These are phyloP conservation scores for Gossypium stocksii DNA, from an alignment of 345 rosid genomes.

Conservation along the genomic window DNA sequence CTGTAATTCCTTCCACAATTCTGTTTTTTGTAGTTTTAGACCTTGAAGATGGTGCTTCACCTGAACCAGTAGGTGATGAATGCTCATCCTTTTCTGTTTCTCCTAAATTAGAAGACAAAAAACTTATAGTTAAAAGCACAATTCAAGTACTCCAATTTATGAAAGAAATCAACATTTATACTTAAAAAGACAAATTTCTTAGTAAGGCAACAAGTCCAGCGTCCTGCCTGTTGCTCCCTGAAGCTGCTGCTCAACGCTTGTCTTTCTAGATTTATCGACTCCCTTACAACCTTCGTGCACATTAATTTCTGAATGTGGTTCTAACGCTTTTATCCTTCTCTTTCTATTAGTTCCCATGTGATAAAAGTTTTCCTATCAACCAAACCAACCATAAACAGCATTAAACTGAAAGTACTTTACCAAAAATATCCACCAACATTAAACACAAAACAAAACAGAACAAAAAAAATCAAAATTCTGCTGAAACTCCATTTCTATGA, in stretches of 20 bases:
- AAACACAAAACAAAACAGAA: not conserved
- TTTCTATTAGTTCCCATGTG: slow-evolving; percentile 30
- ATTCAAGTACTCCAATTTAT: not conserved
- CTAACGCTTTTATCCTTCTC: slow-evolving; percentile 17
- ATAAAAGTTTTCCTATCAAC: not conserved
- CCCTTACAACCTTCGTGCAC: slow-evolving; percentile 11
- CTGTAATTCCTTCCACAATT: slow-evolving; percentile 17
- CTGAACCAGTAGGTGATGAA: slow-evolving; percentile 20
- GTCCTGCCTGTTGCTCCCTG: slow-evolving; percentile 23
- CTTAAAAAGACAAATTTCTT: not conserved
- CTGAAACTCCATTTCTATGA: not conserved
- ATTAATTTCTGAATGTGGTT: slow-evolving; percentile 13
- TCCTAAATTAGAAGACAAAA: slow-evolving; percentile 16
- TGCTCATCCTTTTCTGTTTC: slow-evolving; percentile 24
- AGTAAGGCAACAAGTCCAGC: slow-evolving; percentile 3
- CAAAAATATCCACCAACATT: not conserved
- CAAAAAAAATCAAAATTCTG: not conserved
- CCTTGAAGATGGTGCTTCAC: slow-evolving; percentile 15
- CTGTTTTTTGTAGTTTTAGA: slow-evolving; percentile 11
- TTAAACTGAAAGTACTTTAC: not conserved
- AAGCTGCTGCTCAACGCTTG: slow-evolving; percentile 5
- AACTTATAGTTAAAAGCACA: not conserved
- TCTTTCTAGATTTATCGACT: slow-evolving; percentile 24
- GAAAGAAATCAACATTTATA: not conserved
- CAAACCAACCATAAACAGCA: not conserved